phyloP scores from a whole-genome alignment of 2,329 filamentous ascomycete species.

The Ceratocystis harringtonii region DNA sequence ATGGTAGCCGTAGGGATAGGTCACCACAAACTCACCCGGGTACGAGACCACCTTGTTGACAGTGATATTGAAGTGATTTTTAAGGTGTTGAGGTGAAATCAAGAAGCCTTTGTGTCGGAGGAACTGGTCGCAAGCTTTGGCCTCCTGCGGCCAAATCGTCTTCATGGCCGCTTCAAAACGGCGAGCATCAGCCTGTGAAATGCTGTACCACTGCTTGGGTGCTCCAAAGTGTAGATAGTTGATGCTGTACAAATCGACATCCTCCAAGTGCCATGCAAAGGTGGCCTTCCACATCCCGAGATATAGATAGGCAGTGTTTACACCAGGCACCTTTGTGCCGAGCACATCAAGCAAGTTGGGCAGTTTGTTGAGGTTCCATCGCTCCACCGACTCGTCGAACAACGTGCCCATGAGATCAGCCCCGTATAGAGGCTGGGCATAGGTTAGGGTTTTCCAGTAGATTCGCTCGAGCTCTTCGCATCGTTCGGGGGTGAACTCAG shows the following conservation, averaged over 20 bases:
- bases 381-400: conserved; percentile 69
- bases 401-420: conserved; percentile 93
- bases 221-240: conserved; percentile 99
- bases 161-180: conserved; percentile 93
- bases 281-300: conserved; percentile 99
- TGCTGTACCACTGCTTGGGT: conserved; percentile 99
- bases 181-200: conserved; percentile 85
- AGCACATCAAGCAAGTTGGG: conserved; percentile 87
- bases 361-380: conserved; percentile 90
- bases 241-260: conserved; percentile 98
- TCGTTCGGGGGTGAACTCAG: conserved; percentile 78
- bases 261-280: conserved; percentile 96
- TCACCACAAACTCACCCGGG: conserved; percentile 95
- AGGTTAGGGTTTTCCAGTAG: conserved; percentile 96
- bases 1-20: conserved; percentile 95
- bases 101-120: conserved; percentile 94
- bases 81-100: conserved; percentile 77
- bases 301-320: conserved; percentile 96
- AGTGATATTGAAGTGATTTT: conserved; percentile 81
- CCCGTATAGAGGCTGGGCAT: conserved; percentile 86
- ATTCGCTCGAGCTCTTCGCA: conserved; percentile 87
- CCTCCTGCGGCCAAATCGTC: conserved; percentile 84
- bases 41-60: conserved; percentile 94
- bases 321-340: conserved; percentile 88
- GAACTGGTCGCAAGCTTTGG: conserved; percentile 92